Evolutionary conservation across 192 early-diverging fungal genomes (phyloP), one percentile per base, ranked within the genome.

Genomic region (Chytriomyces confervae): DNA sequence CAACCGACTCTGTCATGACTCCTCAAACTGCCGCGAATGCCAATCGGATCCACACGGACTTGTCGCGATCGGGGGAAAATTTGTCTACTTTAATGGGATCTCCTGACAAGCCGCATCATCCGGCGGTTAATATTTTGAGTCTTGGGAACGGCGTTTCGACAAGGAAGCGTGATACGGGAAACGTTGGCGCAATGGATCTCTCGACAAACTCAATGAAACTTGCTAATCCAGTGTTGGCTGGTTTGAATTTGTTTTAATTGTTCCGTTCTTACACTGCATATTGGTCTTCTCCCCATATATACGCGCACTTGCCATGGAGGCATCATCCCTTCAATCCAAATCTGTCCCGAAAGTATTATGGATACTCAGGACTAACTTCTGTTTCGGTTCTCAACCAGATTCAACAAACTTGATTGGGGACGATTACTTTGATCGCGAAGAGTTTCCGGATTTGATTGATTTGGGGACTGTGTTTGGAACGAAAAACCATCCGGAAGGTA

Each of bases 401-500:
- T 63, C 29, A 60, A 77, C 11, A 50, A 53, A 73, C n/a, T 23
- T 72, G 36, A 64, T 66, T 65, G 72, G 71, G 18, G 72, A 64
- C 57, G 45, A 62, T 48, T 24, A 6, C 48, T 9, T 70, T 45
- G 67, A 76, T 53, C 62, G 72, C 6, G 67, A 57, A 27, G 72
- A 62, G 45, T 82, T 81, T 29, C 79, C 79, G 3, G 61, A 57
- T 24, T 46, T 67, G 49, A 44, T 83, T 73, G 76, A 67, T 66
- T 77, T 83, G 51, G 44, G 72, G 13, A 50, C 71, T 16, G 24
- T 84, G 8, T 83, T 83, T 70, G 80, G 78, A 24, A 62, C 60
- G 36, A 79, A 49, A 63, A 36, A n/a, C 6, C 10, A 50, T 49
- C 36, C 53, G 0, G 57, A 61, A n/a, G 49, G 66, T 61, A 29